phyloP scores from a whole-genome alignment of 2,329 filamentous ascomycete species.

The Penicillium vulpinum region DNA sequence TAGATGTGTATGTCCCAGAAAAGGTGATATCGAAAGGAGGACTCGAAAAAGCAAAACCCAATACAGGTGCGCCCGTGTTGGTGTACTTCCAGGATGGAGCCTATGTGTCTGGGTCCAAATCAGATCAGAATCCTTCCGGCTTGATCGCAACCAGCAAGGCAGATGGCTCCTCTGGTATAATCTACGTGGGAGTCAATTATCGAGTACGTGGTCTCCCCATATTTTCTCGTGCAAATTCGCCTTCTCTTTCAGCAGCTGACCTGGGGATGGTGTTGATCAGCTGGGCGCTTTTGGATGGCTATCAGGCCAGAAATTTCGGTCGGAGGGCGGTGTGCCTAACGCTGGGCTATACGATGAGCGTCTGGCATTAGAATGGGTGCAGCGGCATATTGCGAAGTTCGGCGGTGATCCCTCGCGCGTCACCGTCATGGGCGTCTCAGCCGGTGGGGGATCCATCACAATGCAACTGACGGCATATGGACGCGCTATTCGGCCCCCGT shows the following conservation, averaged over 20 bases:
- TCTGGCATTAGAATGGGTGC: slow-evolving; percentile 14
- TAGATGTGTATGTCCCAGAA: not conserved
- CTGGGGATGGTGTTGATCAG: not conserved
- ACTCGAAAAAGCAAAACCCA: not conserved
- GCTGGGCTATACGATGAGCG: slow-evolving; percentile 10
- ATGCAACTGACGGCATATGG: not conserved
- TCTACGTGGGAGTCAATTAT: not conserved
- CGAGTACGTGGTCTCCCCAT: not conserved
- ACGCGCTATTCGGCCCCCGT: not conserved
- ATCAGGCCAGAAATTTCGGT: not conserved
- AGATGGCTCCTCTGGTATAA: not conserved
- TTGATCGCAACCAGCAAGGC: not conserved
- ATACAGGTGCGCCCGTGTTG: not conserved
- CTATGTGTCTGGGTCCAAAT: not conserved
- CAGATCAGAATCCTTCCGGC: not conserved
- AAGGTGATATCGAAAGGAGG: not conserved
- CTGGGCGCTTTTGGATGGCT: not conserved
- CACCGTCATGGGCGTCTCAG: not conserved
- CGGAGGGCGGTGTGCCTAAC: not conserved
- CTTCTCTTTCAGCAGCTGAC: not conserved
- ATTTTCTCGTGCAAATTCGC: not conserved
- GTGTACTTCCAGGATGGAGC: slow-evolving; percentile 1
- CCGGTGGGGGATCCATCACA: not conserved
- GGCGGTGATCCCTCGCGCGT: slow-evolving; percentile 7
- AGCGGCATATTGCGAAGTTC: slow-evolving; percentile 9